Conservation (phyloP, 441 rosid genomes). For the Aleurites moluccanus region DNA sequence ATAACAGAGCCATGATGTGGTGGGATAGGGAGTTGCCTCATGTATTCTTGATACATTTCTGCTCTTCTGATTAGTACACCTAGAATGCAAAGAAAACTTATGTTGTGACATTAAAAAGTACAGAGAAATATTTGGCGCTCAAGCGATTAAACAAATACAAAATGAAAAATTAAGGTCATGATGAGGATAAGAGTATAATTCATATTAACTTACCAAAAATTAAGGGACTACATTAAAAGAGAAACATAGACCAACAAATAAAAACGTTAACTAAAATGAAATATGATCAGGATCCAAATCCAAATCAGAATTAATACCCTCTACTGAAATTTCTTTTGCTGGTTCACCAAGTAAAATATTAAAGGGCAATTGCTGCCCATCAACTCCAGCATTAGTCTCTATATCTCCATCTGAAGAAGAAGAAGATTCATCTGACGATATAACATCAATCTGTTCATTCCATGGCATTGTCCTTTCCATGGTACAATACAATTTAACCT, state of each 20-base stretch:
- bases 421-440: conserved; percentile 57
- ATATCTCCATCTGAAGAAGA: conserved; percentile 40
- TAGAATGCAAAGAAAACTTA: conserved; percentile 19
- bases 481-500: neutral
- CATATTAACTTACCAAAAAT: neutral
- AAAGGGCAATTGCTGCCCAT: conserved; percentile 13
- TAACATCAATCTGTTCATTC: conserved; percentile 49
- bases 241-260: neutral
- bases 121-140: neutral
- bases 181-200: neutral
- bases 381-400: conserved; percentile 31
- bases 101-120: neutral
- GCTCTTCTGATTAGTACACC: conserved; percentile 58
- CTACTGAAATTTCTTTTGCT: conserved; percentile 32
- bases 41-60: conserved; percentile 80
- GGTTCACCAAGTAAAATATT: conserved; percentile 22
- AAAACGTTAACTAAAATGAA: neutral
- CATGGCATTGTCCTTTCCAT: conserved; percentile 56
- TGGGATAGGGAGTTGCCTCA: conserved; percentile 66
- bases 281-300: conserved; percentile 3
- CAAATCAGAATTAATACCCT: conserved; percentile 39
- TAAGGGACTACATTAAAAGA: neutral
- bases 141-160: neutral
- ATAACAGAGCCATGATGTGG: conserved; percentile 61
- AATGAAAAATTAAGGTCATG: neutral